Evolutionary conservation across 139 green algal species (phyloP).

Genomic region (Micromonas pusilla): DNA sequence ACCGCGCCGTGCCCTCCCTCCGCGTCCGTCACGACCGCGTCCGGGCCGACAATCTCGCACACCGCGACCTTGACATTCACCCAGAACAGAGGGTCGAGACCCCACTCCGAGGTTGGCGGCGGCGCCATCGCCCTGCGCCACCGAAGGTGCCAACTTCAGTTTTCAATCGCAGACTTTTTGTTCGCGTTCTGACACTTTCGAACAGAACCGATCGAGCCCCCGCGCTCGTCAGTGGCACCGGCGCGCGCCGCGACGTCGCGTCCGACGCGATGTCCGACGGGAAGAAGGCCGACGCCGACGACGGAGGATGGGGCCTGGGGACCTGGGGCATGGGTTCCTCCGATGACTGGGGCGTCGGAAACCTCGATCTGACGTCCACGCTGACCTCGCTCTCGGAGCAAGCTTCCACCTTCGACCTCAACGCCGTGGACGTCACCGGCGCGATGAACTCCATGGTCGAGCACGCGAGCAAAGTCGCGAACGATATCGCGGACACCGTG

Average conservation of each 20-base stretch:
- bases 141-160: not conserved
- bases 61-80: not conserved
- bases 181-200: not conserved
- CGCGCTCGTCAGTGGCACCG: too few relatives aligned
- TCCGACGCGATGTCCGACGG: too few relatives aligned
- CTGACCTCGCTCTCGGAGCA: not conserved
- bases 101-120: not conserved
- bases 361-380: not conserved
- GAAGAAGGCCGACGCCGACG: conserved; percentile 27
- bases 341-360: not conserved
- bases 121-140: not conserved
- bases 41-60: not conserved
- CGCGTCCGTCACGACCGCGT: not conserved
- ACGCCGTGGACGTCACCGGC: too few relatives aligned
- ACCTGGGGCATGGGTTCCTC: not conserved
- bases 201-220: not conserved
- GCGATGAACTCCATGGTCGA: not conserved
- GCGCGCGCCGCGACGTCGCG: too few relatives aligned
- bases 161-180: not conserved
- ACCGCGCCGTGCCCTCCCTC: not conserved
- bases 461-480: not conserved
- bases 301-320: too few relatives aligned
- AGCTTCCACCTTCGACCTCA: not conserved
- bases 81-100: not conserved
- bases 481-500: not conserved